These are phyloP conservation scores for Boletus vinaceobasis DNA, from an alignment of 768 basidiomycete species.

Conservation along the genomic window DNA sequence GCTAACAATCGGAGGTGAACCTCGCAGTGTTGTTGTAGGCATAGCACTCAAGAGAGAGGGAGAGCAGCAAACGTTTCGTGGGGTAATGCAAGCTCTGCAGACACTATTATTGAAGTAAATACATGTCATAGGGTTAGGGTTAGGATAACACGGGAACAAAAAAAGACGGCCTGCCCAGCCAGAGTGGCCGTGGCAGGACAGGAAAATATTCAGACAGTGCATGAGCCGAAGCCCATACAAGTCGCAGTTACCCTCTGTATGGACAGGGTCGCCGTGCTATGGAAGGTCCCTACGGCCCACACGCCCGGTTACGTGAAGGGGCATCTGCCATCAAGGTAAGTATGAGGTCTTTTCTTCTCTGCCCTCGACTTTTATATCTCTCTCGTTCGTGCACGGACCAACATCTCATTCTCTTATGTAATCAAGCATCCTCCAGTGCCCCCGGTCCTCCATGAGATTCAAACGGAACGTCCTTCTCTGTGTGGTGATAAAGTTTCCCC, in stretches of 20 bases:
- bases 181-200: constrained; percentile 59
- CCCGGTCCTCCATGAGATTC: neutral
- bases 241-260: constrained; percentile 40
- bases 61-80: constrained; percentile 45
- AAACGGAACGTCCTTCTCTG: neutral
- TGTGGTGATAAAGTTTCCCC: no score
- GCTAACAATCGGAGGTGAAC: constrained; percentile 45
- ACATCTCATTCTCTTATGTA: no score
- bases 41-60: constrained; percentile 54
- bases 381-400: constrained; percentile 25
- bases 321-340: constrained; percentile 61
- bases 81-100: constrained; percentile 48
- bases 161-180: constrained; percentile 45
- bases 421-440: no score
- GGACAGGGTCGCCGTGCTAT: constrained; percentile 59
- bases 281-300: constrained; percentile 51
- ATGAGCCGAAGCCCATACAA: constrained; percentile 66
- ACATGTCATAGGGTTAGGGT: constrained; percentile 28
- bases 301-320: constrained; percentile 51
- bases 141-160: constrained; percentile 16
- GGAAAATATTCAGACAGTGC: constrained; percentile 82
- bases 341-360: constrained; percentile 32
- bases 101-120: constrained; percentile 32
- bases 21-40: constrained; percentile 69
- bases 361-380: constrained; percentile 10